A percentile compares a stretch with the other conserved stretches of the same genome.
phyloP scores from a whole-genome alignment of 1,284 basidiomycete species.

The Schizophyllum amplum region DNA sequence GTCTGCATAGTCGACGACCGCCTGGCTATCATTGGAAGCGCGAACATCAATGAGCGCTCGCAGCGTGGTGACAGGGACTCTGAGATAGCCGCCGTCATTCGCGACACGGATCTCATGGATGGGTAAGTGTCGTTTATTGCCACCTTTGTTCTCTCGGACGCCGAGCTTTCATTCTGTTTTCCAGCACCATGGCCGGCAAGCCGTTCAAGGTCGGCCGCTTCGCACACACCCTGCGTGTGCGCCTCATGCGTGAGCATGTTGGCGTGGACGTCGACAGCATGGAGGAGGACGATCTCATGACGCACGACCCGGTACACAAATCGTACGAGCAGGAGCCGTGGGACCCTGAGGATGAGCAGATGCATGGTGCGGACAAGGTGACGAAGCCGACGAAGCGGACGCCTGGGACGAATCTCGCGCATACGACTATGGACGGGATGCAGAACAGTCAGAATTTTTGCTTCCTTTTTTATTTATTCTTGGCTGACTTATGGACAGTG shows the following conservation, averaged over 20 bases:
- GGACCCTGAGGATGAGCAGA: constrained; percentile 79
- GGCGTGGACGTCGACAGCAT: constrained; percentile 92
- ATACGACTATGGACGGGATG: constrained; percentile 30
- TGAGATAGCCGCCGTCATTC: constrained; percentile 86
- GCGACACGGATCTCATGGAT: constrained; percentile 96
- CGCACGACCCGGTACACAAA: constrained; percentile 42
- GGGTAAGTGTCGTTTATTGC: constrained; percentile 39
- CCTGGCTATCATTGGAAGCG: constrained; percentile 96
- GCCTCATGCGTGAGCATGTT: constrained; percentile 95
- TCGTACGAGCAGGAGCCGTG: constrained; percentile 56
- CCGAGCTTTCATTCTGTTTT: constrained; percentile 7
- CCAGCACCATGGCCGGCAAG: constrained; percentile 86
- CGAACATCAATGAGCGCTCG: constrained; percentile 97
- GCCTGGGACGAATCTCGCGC: constrained; percentile 26
- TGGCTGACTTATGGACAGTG: constrained; percentile 17
- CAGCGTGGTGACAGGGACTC: constrained; percentile 96
- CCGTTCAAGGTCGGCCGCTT: constrained; percentile 96
- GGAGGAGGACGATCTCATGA: constrained; percentile 69
- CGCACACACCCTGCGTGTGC: constrained; percentile 88
- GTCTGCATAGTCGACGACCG: constrained; percentile 95
- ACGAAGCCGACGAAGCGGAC: constrained; percentile 24
- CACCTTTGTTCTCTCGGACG: neutral
- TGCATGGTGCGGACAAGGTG: constrained; percentile 35
- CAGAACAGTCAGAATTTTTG: constrained; percentile 38
- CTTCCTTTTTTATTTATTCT: neutral